These are phyloP conservation scores for Papilionanthe hybrid DNA, from an alignment of 116 monocot genomes.

Conservation along the genomic window DNA sequence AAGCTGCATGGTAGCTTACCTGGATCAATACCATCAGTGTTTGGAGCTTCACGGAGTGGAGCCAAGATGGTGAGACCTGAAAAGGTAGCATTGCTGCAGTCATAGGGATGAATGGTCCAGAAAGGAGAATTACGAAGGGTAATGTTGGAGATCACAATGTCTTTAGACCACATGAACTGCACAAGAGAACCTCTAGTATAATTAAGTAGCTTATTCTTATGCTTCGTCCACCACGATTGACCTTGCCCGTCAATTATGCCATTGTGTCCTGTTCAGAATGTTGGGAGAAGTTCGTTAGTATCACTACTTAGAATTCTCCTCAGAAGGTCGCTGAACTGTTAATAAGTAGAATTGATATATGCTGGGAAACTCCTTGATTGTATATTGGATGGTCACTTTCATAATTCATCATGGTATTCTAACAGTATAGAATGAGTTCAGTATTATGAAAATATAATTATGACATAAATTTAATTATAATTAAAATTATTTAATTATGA, in stretches of 20 bases:
- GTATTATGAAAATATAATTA: no score
- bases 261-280: constrained; percentile 58
- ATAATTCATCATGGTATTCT: no score
- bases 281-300: background rate
- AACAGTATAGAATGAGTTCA: no score
- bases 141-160: constrained; percentile 72
- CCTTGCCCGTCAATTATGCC: constrained; percentile 90
- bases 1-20: constrained; percentile 22
- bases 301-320: no score
- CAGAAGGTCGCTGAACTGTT: no score
- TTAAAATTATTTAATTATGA: no score
- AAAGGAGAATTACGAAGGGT: constrained; percentile 83
- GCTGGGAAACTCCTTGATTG: no score
- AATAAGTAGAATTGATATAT: no score
- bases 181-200: constrained; percentile 77
- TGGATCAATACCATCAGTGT: constrained; percentile 91
- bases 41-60: constrained; percentile 63
- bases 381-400: no score
- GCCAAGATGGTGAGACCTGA: constrained; percentile 71
- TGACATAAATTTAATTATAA: no score
- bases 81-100: constrained; percentile 73
- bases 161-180: constrained; percentile 73
- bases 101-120: constrained; percentile 87
- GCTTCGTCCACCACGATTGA: constrained; percentile 68
- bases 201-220: constrained; percentile 41